phyloP scores from a whole-genome alignment of 805 yeast species.

The Yarrowia alimentaria region DNA sequence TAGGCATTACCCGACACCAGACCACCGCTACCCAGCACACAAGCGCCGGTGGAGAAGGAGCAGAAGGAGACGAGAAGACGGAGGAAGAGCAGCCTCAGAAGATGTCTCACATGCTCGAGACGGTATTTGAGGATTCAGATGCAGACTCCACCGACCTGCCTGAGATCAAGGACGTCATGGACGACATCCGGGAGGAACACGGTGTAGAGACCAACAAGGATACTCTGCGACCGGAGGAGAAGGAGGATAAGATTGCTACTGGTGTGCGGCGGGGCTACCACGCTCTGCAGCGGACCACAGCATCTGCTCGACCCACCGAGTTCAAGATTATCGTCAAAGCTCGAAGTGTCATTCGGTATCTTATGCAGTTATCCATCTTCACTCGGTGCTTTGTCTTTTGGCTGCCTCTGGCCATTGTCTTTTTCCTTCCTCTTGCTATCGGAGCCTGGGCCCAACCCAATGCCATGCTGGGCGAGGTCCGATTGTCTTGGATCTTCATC shows the following conservation, averaged over 20 bases:
- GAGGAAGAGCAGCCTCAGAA: constrained; percentile 19
- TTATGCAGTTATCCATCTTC: constrained; percentile 33
- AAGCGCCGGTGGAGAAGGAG: neutral
- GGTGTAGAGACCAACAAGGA: constrained; percentile 5
- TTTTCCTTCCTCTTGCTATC: constrained; percentile 42
- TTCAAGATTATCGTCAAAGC: constrained; percentile 30
- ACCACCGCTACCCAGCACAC: constrained; percentile 7
- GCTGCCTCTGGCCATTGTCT: constrained; percentile 41
- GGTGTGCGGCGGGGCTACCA: constrained; percentile 29
- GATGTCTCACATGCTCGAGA: constrained; percentile 20
- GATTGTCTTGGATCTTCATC: constrained; percentile 43
- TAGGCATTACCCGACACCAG: constrained; percentile 7
- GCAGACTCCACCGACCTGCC: constrained; percentile 27
- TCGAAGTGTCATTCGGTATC: constrained; percentile 30
- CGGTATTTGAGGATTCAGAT: constrained; percentile 30
- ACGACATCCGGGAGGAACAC: constrained; percentile 20
- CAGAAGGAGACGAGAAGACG: neutral
- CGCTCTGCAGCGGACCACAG: constrained; percentile 18
- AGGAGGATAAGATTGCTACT: constrained; percentile 6
- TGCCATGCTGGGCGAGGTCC: constrained; percentile 39
- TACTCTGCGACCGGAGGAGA: constrained; percentile 20
- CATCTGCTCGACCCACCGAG: constrained; percentile 25
- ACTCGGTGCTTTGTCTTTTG: constrained; percentile 41
- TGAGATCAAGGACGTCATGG: constrained; percentile 29
- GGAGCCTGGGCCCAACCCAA: constrained; percentile 41